Base-by-base conservation (phyloP, 768 basidiomycete genomes). In the Suillus alpinus region DNA sequence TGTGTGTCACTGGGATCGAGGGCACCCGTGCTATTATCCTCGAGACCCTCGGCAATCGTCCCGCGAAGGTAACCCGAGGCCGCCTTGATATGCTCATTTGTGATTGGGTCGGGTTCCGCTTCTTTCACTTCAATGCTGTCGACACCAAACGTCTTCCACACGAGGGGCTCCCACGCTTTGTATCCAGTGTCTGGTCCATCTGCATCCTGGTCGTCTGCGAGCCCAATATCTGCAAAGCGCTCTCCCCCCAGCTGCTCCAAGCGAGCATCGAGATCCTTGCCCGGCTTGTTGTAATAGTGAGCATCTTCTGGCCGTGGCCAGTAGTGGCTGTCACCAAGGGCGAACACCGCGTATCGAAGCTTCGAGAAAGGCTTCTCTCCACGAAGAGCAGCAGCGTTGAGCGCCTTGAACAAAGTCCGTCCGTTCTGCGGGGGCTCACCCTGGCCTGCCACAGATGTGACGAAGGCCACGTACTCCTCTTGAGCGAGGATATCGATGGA, bases 81-180 rank as follows among this genome's bases (percentile, higher is more conserved):
- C 52, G 92, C 97, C 79, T 98, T 99, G 83, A 98, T 98, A 75
- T 98, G 94, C 77, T 99, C 97, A 80, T 98, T 98, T 58, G 97
- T 98, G 74, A 99, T 96, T 1, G 93, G 87, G 67, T 98, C 95
- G 0, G 95, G 95, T 71, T 98, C 95, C 20, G 88, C 89, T 75
- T 98, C 97, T 36, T 81, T 84, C 20, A 98, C 86, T 72, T 97
- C 91, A 53, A 98, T 77, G 16, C 78, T 79, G 73, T 95, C 97
- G 50, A 98, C 95, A 56, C 96, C 95, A 32, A 98, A 80, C 1
- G 88, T 90, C 76, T 96, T 94, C 97, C 97, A 99, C 40, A 98
- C 66, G 51, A 82, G 78, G 39, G 94, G 87, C 72, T 98, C 96
- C 95, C 95, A 98, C n/a, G 83, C 64, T 73, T 92, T 96, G 83